Evolutionary conservation across 768 basidiomycete species (phyloP).

Genomic region (Pleurotus djamor): DNA sequence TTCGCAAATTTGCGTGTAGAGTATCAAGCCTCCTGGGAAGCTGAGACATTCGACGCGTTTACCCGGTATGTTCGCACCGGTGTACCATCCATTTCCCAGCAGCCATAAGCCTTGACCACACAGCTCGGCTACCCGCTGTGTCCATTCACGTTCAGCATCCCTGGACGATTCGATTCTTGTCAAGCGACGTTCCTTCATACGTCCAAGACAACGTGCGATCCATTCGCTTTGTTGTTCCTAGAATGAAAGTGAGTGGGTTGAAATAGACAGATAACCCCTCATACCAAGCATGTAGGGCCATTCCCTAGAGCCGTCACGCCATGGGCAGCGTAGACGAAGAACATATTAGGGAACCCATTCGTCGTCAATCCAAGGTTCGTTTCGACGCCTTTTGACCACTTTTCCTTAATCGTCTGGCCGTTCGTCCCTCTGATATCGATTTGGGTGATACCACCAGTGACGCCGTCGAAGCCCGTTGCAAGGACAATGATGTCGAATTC

Average conservation of each 20-base stretch:
- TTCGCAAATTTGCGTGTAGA: not conserved
- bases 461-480: slow-evolving; percentile 15
- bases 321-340: slow-evolving; percentile 13
- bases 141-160: slow-evolving; percentile 10
- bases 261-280: not conserved
- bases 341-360: slow-evolving; percentile 13
- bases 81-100: slow-evolving; percentile 31
- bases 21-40: not conserved
- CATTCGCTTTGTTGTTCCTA: slow-evolving; percentile 16
- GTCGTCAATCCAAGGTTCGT: slow-evolving; percentile 13
- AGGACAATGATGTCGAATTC: slow-evolving; percentile 13
- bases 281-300: slow-evolving; percentile 7
- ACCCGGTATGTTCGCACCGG: slow-evolving; percentile 27
- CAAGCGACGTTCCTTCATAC: slow-evolving; percentile 5
- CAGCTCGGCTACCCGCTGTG: not conserved
- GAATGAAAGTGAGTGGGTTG: not conserved
- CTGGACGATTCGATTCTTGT: slow-evolving; percentile 9
- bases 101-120: not conserved
- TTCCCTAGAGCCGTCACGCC: slow-evolving; percentile 11
- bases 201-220: slow-evolving; percentile 9
- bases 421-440: slow-evolving; percentile 14
- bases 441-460: slow-evolving; percentile 9
- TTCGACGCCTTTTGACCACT: slow-evolving; percentile 12
- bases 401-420: slow-evolving; percentile 10
- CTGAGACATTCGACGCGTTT: slow-evolving; percentile 26